Conservation (phyloP, 129 eudicot species). For the Flaveria trinervia region DNA sequence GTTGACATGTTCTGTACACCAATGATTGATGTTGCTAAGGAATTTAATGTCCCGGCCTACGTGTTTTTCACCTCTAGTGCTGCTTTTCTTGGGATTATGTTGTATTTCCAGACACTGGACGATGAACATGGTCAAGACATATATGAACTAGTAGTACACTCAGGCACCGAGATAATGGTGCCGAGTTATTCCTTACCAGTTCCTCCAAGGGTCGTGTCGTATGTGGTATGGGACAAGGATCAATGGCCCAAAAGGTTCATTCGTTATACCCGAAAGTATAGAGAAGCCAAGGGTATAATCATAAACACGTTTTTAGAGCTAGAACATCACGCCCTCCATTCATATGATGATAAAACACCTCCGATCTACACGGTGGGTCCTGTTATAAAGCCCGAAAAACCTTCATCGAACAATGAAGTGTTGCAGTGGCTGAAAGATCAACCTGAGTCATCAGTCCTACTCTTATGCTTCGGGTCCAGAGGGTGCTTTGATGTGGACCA, state of each 20-base stretch:
- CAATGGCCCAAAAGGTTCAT: constrained; percentile 39
- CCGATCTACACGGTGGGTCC: constrained; percentile 55
- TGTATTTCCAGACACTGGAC: constrained; percentile 37
- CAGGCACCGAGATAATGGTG: constrained; percentile 7
- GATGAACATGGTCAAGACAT: constrained; percentile 42
- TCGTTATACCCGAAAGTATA: constrained; percentile 37
- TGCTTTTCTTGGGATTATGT: constrained; percentile 46
- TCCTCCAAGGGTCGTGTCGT: constrained; percentile 40
- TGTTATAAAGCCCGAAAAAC: constrained; percentile 33
- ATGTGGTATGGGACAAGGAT: constrained; percentile 30
- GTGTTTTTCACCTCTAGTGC: constrained; percentile 52
- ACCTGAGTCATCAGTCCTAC: constrained; percentile 36
- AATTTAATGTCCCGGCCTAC: constrained; percentile 44
- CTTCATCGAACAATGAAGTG: background rate
- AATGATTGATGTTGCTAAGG: constrained; percentile 54
- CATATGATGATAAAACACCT: constrained; percentile 38
- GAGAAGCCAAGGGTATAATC: constrained; percentile 53
- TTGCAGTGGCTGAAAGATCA: constrained; percentile 54
- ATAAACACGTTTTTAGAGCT: constrained; percentile 55
- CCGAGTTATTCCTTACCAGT: constrained; percentile 45
- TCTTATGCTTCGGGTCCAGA: constrained; percentile 40
- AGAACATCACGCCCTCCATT: constrained; percentile 40
- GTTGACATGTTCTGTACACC: constrained; percentile 20
- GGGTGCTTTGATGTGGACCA: constrained; percentile 34
- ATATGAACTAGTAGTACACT: constrained; percentile 27